These are phyloP conservation scores for Coemansia sp. DNA, from an alignment of 192 early-diverging fungal genomes.

Conservation along the genomic window DNA sequence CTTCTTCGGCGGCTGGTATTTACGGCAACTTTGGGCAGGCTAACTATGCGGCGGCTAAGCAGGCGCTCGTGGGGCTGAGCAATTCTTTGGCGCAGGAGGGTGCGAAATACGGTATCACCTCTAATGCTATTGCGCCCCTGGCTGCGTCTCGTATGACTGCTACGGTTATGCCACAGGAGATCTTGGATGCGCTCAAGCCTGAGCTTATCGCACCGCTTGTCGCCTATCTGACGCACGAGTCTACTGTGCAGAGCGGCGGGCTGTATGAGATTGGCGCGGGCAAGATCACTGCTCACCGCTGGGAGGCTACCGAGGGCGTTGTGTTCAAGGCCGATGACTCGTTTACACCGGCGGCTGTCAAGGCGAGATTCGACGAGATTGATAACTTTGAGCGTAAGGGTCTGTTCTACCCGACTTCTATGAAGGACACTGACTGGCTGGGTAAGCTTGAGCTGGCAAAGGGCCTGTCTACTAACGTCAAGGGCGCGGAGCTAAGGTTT, in stretches of 20 bases:
- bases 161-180: conserved; percentile 93
- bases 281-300: conserved; percentile 87
- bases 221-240: conserved; percentile 91
- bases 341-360: conserved; percentile 86
- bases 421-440: conserved; percentile 85
- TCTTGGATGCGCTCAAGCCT: conserved; percentile 94
- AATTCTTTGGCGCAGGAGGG: conserved; percentile 94
- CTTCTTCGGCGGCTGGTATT: conserved; percentile 95
- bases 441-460: conserved; percentile 79
- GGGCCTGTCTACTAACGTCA: conserved; percentile 64
- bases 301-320: conserved; percentile 86
- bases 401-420: conserved; percentile 66
- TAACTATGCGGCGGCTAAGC: conserved; percentile 78
- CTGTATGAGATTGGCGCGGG: conserved; percentile 96
- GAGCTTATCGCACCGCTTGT: conserved; percentile 97
- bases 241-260: conserved; percentile 77
- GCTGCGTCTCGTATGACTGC: conserved; percentile 98
- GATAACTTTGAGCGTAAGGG: conserved; percentile 62
- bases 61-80: conserved; percentile 91
- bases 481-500: conserved; percentile 64
- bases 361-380: conserved; percentile 77
- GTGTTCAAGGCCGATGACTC: conserved; percentile 89
- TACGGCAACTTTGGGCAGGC: conserved; percentile 99
- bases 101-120: conserved; percentile 89
- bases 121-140: conserved; percentile 95